Percentiles rank a stretch among this genome's conserved stretches.
phyloP scores from a whole-genome alignment of 805 yeast species.

The Ogataea glucozyma region DNA sequence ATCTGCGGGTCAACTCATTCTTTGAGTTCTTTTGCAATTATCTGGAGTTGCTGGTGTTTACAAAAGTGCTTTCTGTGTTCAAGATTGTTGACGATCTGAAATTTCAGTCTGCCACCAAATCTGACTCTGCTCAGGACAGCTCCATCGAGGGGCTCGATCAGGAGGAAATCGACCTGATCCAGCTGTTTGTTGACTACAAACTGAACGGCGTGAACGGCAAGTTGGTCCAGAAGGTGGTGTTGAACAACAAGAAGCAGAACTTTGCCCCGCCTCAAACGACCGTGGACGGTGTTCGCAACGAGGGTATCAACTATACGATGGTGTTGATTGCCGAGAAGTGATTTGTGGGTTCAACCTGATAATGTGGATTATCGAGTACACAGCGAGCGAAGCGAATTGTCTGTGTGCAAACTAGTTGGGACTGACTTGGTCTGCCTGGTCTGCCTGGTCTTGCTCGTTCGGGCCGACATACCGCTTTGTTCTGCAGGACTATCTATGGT shows the following conservation, averaged over 20 bases:
- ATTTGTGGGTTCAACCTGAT: too few relatives aligned
- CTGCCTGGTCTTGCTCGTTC: too few relatives aligned
- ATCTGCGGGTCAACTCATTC: conserved; percentile 31
- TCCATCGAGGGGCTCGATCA: conserved; percentile 3
- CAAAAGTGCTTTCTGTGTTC: conserved; percentile 22
- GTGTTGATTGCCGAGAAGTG: conserved; percentile 30
- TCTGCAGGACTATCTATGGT: too few relatives aligned
- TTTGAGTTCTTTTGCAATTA: conserved; percentile 35
- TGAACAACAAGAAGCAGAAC: conserved; percentile 7
- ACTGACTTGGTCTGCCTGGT: too few relatives aligned
- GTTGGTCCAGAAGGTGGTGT: conserved; percentile 20
- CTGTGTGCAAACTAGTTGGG: not conserved
- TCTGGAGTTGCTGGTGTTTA: conserved; percentile 28
- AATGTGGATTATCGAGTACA: conserved; percentile 3
- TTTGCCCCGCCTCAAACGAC: not conserved
- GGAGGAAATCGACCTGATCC: conserved; percentile 25
- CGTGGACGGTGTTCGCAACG: conserved; percentile 18
- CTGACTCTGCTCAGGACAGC: not conserved
- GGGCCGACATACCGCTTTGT: too few relatives aligned
- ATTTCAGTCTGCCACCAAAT: conserved; percentile 2
- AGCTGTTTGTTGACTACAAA: conserved; percentile 36
- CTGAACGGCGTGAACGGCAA: conserved; percentile 29
- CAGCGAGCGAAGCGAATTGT: not conserved
- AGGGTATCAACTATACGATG: conserved; percentile 29
- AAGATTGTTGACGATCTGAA: conserved; percentile 18